A percentile compares a stretch with the other conserved stretches of the same genome.
These are phyloP conservation scores for Margaritispora aquatica DNA, from an alignment of 495 filamentous ascomycete genomes.

Conservation along the genomic window DNA sequence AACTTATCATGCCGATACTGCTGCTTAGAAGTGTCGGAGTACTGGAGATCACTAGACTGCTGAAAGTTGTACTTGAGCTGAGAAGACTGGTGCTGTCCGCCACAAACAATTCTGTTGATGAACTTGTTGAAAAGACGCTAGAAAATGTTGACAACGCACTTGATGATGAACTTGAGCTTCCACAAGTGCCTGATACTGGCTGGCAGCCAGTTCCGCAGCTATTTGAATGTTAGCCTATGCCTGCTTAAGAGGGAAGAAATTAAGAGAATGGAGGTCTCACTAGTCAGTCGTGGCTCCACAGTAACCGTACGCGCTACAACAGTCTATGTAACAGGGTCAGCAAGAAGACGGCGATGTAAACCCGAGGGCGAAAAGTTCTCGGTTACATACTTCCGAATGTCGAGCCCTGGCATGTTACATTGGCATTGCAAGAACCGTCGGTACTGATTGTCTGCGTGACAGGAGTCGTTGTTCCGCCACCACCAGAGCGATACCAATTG, in stretches of 20 bases:
- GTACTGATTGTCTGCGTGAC: conserved; percentile 3
- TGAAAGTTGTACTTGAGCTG: background rate
- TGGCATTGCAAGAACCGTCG: conserved; percentile 13
- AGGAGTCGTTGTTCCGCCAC: conserved; percentile 1
- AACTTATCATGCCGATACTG: background rate
- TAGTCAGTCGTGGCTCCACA: conserved; percentile 9
- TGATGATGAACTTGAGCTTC: conserved; percentile 14
- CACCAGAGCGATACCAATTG: conserved; percentile 62
- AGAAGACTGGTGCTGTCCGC: background rate
- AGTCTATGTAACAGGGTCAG: background rate
- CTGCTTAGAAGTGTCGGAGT: background rate
- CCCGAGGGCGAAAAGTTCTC: too few relatives aligned
- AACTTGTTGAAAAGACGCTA: background rate
- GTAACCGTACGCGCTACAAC: conserved; percentile 15
- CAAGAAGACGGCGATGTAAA: background rate
- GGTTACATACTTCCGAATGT: conserved; percentile 11
- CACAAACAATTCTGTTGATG: background rate
- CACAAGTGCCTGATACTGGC: conserved; percentile 14
- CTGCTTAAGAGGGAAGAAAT: too few relatives aligned
- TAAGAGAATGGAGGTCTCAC: background rate
- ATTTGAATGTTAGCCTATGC: too few relatives aligned
- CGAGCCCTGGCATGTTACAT: conserved; percentile 15
- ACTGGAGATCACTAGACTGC: background rate
- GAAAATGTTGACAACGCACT: background rate
- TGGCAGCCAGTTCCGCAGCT: conserved; percentile 20